phyloP scores from a whole-genome alignment of 768 basidiomycete genomes.

The Lactifluus echinatus region DNA sequence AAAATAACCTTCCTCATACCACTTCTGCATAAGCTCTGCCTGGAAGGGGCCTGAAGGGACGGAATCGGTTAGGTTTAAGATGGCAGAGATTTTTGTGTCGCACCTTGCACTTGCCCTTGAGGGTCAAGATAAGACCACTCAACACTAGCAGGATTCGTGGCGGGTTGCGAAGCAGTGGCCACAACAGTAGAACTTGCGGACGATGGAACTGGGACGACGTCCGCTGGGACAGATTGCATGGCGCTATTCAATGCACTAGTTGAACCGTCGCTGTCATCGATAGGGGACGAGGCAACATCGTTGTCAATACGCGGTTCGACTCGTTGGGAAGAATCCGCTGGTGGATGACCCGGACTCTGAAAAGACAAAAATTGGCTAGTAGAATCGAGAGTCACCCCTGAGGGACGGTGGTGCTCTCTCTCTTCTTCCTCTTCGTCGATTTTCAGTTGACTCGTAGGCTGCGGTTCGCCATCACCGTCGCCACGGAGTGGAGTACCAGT shows the following conservation, averaged over 20 bases:
- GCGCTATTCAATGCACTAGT: background rate
- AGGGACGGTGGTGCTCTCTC: slow-evolving; percentile 26
- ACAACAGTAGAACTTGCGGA: background rate
- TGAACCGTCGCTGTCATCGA: slow-evolving; percentile 2
- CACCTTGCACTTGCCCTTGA: slow-evolving; percentile 86
- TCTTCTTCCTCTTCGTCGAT: slow-evolving; percentile 56
- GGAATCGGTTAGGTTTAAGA: slow-evolving; percentile 6
- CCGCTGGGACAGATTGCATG: background rate
- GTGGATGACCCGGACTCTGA: background rate
- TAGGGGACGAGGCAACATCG: background rate
- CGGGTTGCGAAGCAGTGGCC: slow-evolving; percentile 32
- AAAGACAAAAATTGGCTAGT: background rate
- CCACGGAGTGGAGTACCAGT: slow-evolving; percentile 32
- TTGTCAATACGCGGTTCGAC: background rate
- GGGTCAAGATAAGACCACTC: slow-evolving; percentile 95
- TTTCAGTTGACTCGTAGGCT: slow-evolving; percentile 36
- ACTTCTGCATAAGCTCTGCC: slow-evolving; percentile 88
- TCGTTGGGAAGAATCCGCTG: background rate
- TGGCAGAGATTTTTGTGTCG: slow-evolving; percentile 6
- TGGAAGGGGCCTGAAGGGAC: slow-evolving; percentile 67
- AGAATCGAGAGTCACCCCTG: background rate
- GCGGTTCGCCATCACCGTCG: slow-evolving; percentile 31
- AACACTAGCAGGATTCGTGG: slow-evolving; percentile 47
- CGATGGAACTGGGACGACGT: background rate
- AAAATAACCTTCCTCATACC: slow-evolving; percentile 90